Evolutionary conservation across 2,329 filamentous ascomycete genomes (phyloP), one percentile per base, ranked within the genome.

Genomic region (Alternaria tenuissima): DNA sequence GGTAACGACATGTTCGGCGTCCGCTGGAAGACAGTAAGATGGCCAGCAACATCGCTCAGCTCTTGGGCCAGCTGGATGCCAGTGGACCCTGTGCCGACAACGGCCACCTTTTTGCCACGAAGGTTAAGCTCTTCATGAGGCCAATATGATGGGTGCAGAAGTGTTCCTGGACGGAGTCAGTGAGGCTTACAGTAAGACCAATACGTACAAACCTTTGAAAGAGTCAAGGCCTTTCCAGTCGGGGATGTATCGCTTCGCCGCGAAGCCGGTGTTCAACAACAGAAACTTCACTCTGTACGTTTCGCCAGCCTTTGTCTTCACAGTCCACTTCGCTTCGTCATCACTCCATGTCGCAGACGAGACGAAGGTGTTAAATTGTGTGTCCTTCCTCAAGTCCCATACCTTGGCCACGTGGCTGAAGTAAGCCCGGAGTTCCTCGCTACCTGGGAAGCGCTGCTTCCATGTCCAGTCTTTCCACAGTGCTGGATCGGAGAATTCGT

Each of bases 51-150:
- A 2, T 82, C 82, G 3, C 82, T 85, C 78, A 84, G 83, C 34
- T 85, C 86, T 62, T 90, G 88, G 0, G 83, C 81, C 39, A 88
- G 82, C 65, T 90, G 88, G 1, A 89, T 84, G 0, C 87, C 88
- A 0, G 86, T 86, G 0, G 87, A 83, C 1, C 88, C 88, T n/a
- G 70, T 71, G 5, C 88, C 88, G 32, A 90, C 85, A 62, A 90
- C 81, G 6, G 84, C 88, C 41, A 86, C 82, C n/a, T 81, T 81
- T 69, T 89, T 89, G 52, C 81, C 81, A 30, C 79, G 78, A 28
- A 87, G 80, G 44, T 85, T 79, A 28, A 87, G 78, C 1, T 83
- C 78, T 7, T 84, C 76, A 9, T 85, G 78, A 3, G 87, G 86
- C 87, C 86, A 88, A 70, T 83, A 83, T 1, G 85, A 85, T 0